Evolutionary conservation across 352 stramenopile genomes (phyloP).

Genomic region (Pythium pectinolyticum): DNA sequence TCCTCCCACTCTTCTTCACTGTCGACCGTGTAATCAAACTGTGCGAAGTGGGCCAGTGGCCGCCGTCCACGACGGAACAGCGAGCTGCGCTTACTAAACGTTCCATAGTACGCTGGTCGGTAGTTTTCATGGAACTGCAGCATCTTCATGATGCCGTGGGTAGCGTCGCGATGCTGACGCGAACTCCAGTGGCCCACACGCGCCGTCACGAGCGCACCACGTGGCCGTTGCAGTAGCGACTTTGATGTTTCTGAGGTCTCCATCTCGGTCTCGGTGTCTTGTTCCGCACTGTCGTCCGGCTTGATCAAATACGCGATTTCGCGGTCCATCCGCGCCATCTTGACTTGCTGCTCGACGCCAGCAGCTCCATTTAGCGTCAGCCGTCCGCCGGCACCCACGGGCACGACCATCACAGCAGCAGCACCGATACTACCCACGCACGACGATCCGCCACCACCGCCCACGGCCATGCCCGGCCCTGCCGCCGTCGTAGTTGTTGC

Average conservation of each 20-base stretch:
- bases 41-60: constrained; percentile 55
- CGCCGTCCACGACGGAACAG: constrained; percentile 66
- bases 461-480: background rate
- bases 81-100: constrained; percentile 53
- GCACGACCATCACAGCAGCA: background rate
- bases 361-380: background rate
- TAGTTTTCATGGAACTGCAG: constrained; percentile 87
- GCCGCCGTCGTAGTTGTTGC: background rate
- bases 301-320: constrained; percentile 33
- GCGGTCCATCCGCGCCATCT: constrained; percentile 58
- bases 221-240: constrained; percentile 23
- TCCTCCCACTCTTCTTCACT: constrained; percentile 90
- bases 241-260: background rate
- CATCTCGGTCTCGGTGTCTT: background rate
- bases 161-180: constrained; percentile 50
- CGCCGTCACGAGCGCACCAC: constrained; percentile 27
- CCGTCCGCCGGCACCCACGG: background rate
- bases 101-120: constrained; percentile 79
- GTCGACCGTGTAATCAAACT: constrained; percentile 80
- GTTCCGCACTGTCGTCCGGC: background rate
- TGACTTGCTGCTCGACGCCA: constrained; percentile 15
- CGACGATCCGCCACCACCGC: background rate
- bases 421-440: background rate
- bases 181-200: constrained; percentile 45
- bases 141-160: constrained; percentile 80